Evolutionary conservation across 495 filamentous ascomycete genomes (phyloP).

Genomic region (Monascus purpureus): DNA sequence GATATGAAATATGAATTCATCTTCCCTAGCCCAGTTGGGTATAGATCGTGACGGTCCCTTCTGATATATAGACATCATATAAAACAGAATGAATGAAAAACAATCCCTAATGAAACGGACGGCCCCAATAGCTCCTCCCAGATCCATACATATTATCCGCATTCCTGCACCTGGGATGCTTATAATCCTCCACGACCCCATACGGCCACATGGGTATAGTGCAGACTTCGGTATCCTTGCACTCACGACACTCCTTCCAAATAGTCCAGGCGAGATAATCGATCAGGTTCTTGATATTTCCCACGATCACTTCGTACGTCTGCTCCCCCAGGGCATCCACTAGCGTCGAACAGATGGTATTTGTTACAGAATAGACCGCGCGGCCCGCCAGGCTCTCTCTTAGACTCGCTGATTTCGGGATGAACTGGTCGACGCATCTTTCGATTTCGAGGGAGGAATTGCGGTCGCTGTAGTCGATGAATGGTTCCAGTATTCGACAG

Average conservation of each 20-base stretch:
- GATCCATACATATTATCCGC: constrained; percentile 9
- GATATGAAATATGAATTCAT: too few relatives aligned
- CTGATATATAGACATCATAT: too few relatives aligned
- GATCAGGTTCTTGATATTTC: constrained; percentile 25
- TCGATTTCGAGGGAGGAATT: constrained; percentile 19
- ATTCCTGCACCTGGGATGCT: constrained; percentile 34
- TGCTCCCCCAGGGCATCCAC: constrained; percentile 21
- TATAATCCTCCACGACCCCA: constrained; percentile 38
- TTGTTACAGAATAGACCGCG: constrained; percentile 32
- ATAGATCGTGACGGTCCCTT: too few relatives aligned
- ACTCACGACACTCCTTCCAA: constrained; percentile 47
- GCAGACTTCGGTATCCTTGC: constrained; percentile 44
- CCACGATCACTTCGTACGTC: constrained; percentile 11
- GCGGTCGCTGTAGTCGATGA: constrained; percentile 33
- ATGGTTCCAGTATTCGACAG: constrained; percentile 29
- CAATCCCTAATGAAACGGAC: not conserved
- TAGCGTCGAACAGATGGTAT: constrained; percentile 36
- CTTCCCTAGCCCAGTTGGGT: too few relatives aligned
- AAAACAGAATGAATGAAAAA: too few relatives aligned
- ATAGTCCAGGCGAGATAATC: constrained; percentile 42
- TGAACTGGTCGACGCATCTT: constrained; percentile 38
- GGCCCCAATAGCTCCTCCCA: constrained; percentile 27
- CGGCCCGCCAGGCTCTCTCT: constrained; percentile 14
- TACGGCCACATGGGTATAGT: constrained; percentile 54
- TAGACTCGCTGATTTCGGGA: constrained; percentile 8